Base-by-base conservation (phyloP, 805 yeast species). In the Yarrowia keelungensis region DNA sequence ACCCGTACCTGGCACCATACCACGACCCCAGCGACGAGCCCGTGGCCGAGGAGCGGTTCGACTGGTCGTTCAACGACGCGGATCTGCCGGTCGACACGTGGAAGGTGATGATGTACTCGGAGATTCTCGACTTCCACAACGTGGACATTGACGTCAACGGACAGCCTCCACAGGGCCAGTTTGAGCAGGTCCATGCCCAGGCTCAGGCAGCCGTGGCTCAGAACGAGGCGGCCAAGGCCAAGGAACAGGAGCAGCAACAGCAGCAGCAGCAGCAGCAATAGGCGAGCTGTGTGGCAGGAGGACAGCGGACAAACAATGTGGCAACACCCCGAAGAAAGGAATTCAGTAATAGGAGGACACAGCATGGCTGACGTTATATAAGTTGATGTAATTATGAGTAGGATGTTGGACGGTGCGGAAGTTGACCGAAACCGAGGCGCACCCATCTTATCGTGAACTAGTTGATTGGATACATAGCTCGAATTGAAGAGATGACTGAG, bases 41-140 rank as follows among this genome's bases (percentile, higher is more conserved):
- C 1, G 89, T 86, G 5, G 97, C 98, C 39, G 91, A 88, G 61
- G 91, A 89, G 73, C 90, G 89, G 77, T 95, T 95, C 75, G 99
- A 95, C 79, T 95, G 99, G 99, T 89, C 95, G 75, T 94, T 94
- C 79, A 94, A 95, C 78, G 98, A 96, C 74, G 98, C 97, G 0
- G 99, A 94, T 79, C 84, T 94, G 74, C 98, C 98, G 3, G 95
- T 95, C 16, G 98, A 95, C 76, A 92, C 97, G 14, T 94, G 99
- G 99, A 88, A 97, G 81, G 97, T 92, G 19, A 94, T 95, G 98
- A 94, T 95, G 97, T 95, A 95, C 80, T 89, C 97, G 67, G 99
- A 94, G 80, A 95, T 94, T 71, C 83, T 95, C 73, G 98, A 94
- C 78, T 94, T 92, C 85, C 98, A 94, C 79, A 97, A 92, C 78